phyloP scores from a whole-genome alignment of 73 alveolate species.

The Urostyla sp. region DNA sequence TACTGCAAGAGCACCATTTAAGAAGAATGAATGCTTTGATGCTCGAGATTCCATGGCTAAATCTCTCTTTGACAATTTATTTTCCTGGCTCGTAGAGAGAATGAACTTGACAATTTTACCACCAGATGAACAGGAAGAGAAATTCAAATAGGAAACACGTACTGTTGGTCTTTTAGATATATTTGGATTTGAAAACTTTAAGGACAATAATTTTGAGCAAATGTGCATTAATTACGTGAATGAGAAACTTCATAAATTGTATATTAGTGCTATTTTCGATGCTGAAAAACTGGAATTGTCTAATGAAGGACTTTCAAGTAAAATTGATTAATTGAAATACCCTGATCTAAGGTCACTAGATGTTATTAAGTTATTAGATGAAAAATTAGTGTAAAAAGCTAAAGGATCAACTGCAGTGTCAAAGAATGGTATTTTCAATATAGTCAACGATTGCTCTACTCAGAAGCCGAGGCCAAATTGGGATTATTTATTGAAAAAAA shows the following conservation, averaged over 20 bases:
- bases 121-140: constrained; percentile 55
- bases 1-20: constrained; percentile 80
- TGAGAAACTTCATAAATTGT: constrained; percentile 92
- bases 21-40: constrained; percentile 73
- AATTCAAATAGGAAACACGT: constrained; percentile 46
- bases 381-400: constrained; percentile 39
- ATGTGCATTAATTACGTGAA: constrained; percentile 92
- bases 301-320: constrained; percentile 76
- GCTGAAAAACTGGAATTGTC: constrained; percentile 78
- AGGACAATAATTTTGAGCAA: constrained; percentile 92
- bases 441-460: constrained; percentile 69
- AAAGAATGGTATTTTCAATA: constrained; percentile 69
- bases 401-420: constrained; percentile 16
- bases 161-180: constrained; percentile 94
- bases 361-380: constrained; percentile 79
- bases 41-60: constrained; percentile 93
- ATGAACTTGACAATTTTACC: constrained; percentile 90
- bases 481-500: constrained; percentile 32
- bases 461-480: constrained; percentile 70
- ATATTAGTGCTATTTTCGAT: constrained; percentile 85
- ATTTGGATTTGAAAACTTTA: constrained; percentile 95
- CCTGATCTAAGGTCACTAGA: constrained; percentile 78
- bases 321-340: constrained; percentile 58
- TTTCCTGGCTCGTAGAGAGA: constrained; percentile 89
- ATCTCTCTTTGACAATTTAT: constrained; percentile 85